phyloP scores from a whole-genome alignment of 2,329 filamentous ascomycete genomes.

The Fusarium beomiforme region DNA sequence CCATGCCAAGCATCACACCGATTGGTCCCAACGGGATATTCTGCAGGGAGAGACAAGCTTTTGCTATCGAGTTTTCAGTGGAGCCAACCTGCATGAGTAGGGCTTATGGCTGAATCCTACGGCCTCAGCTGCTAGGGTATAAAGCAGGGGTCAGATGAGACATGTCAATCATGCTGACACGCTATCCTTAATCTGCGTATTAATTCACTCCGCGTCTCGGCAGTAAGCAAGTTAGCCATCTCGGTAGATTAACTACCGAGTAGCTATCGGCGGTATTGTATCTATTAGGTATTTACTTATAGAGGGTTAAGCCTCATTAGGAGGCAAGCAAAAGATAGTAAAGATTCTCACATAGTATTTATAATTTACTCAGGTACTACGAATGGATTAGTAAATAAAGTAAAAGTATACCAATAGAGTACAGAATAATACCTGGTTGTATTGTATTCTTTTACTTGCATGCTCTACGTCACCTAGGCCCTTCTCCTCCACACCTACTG shows the following conservation, averaged over 20 bases:
- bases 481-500: too few species aligned
- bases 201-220: background rate
- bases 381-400: accelerated
- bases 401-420: too few species aligned
- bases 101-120: background rate
- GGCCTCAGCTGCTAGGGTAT: background rate
- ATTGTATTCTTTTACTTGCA: background rate
- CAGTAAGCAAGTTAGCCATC: background rate
- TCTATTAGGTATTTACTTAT: too few species aligned
- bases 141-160: background rate
- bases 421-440: accelerated
- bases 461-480: too few species aligned
- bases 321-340: accelerated
- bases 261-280: too few species aligned
- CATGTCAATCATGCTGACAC: background rate
- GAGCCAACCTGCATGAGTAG: background rate
- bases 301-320: accelerated
- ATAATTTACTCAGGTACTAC: background rate
- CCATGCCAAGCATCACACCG: too few species aligned
- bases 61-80: background rate
- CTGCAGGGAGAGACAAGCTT: background rate
- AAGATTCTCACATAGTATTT: accelerated
- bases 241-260: too few species aligned
- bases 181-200: background rate
- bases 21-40: background rate